Percentiles rank a stretch among this genome's conserved stretches.
Evolutionary conservation across 129 eudicot genomes (phyloP).

Genomic region (Ambrosia trifida): DNA sequence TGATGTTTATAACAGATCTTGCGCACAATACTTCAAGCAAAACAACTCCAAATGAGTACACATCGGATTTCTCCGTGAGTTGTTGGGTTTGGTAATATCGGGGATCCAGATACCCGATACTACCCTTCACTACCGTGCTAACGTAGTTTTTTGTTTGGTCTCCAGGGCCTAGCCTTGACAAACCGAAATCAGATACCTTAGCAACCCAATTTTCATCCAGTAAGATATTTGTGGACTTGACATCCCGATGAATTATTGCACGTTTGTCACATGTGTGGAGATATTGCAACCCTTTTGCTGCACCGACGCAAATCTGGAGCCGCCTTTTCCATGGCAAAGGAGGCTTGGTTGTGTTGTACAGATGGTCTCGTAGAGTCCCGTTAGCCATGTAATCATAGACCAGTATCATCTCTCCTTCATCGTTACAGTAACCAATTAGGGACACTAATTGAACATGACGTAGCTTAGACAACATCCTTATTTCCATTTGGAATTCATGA

Average conservation of each 20-base stretch:
- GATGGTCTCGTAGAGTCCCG: slow-evolving; percentile 46
- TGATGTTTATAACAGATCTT: slow-evolving; percentile 23
- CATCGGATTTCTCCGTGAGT: slow-evolving; percentile 44
- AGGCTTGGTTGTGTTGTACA: slow-evolving; percentile 39
- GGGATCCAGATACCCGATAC: slow-evolving; percentile 49
- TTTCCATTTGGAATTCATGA: slow-evolving; percentile 44
- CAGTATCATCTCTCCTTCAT: slow-evolving; percentile 43
- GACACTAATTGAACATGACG: slow-evolving; percentile 53
- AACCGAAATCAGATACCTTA: slow-evolving; percentile 57
- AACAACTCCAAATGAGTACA: slow-evolving; percentile 61
- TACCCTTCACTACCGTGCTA: slow-evolving; percentile 45
- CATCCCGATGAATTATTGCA: slow-evolving; percentile 47
- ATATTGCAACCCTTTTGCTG: slow-evolving; percentile 53
- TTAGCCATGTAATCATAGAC: slow-evolving; percentile 55
- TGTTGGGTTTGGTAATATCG: slow-evolving; percentile 27
- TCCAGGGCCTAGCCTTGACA: slow-evolving; percentile 46
- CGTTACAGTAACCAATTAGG: slow-evolving; percentile 49
- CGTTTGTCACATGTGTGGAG: slow-evolving; percentile 47
- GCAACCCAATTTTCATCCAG: slow-evolving; percentile 57
- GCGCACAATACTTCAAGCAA: slow-evolving; percentile 53
- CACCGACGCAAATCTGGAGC: slow-evolving; percentile 53
- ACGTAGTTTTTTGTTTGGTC: slow-evolving; percentile 31
- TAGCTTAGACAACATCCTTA: slow-evolving; percentile 38
- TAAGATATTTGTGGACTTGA: slow-evolving; percentile 52
- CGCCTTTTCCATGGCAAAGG: slow-evolving; percentile 48